Conservation (phyloP, 2,329 filamentous ascomycete species). For the Elsinoe perseae region DNA sequence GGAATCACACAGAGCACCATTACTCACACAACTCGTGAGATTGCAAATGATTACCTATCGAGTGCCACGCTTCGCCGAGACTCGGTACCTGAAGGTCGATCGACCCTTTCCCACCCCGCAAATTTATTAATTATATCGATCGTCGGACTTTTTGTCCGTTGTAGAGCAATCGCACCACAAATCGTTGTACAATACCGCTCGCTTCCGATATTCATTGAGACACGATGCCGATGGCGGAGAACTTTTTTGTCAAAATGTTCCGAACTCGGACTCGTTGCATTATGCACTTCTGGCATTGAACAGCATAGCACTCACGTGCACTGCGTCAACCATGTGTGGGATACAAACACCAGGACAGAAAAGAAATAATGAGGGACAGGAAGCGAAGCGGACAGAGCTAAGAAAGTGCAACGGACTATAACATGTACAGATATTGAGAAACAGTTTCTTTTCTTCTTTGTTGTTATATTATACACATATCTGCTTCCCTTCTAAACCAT, state of each 20-base stretch:
- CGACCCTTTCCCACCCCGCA: background rate
- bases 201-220: background rate
- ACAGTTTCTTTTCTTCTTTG: conserved; percentile 12
- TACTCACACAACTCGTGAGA: background rate
- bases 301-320: background rate
- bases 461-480: conserved; percentile 3
- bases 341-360: background rate
- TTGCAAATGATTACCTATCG: background rate
- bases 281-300: background rate
- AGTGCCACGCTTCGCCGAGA: background rate
- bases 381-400: background rate
- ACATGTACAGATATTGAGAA: conserved; percentile 9
- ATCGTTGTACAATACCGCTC: background rate
- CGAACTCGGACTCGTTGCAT: background rate
- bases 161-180: background rate
- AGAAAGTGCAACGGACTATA: background rate
- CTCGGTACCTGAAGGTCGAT: background rate
- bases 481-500: background rate
- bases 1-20: background rate
- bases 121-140: background rate
- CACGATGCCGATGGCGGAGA: background rate
- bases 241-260: background rate
- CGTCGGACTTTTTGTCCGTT: background rate
- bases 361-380: background rate
- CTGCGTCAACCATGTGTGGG: background rate